These are phyloP conservation scores for Calocybe indica DNA, from an alignment of 768 basidiomycete genomes.

Conservation along the genomic window DNA sequence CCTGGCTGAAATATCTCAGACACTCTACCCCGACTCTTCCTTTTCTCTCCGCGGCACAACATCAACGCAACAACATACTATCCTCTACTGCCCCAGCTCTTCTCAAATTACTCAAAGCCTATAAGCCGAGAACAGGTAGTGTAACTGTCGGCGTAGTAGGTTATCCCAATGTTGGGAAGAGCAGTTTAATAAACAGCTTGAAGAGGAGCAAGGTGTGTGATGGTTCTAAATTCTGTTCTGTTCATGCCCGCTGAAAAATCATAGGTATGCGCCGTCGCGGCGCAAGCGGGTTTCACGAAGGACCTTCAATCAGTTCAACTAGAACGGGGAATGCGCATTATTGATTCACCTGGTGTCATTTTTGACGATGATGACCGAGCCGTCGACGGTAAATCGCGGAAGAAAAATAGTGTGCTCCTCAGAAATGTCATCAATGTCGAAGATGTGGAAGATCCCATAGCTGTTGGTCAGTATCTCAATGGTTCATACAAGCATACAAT, in stretches of 20 bases:
- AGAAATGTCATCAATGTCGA: background rate
- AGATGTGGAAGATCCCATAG: constrained; percentile 79
- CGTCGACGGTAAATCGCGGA: constrained; percentile 34
- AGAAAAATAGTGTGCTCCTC: constrained; percentile 46
- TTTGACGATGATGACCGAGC: constrained; percentile 72
- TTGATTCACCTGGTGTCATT: constrained; percentile 98
- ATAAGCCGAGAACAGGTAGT: constrained; percentile 64
- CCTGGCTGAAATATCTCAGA: constrained; percentile 88
- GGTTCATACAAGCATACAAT: background rate
- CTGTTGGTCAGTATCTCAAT: constrained; percentile 58
- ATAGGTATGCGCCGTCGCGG: constrained; percentile 89
- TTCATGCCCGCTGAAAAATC: background rate
- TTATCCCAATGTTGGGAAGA: constrained; percentile 97
- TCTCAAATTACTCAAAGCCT: constrained; percentile 78
- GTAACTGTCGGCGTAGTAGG: constrained; percentile 90
- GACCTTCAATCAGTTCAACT: constrained; percentile 88
- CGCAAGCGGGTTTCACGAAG: constrained; percentile 91
- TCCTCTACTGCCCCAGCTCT: constrained; percentile 72
- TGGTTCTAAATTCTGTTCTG: background rate
- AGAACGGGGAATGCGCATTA: constrained; percentile 86
- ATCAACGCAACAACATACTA: constrained; percentile 77
- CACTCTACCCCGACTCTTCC: constrained; percentile 91
- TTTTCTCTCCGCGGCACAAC: constrained; percentile 78
- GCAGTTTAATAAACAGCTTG: constrained; percentile 87
- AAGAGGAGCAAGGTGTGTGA: constrained; percentile 70